These are phyloP conservation scores for Talaromyces nanjingensis DNA, from an alignment of 495 filamentous ascomycete species.

Conservation along the genomic window DNA sequence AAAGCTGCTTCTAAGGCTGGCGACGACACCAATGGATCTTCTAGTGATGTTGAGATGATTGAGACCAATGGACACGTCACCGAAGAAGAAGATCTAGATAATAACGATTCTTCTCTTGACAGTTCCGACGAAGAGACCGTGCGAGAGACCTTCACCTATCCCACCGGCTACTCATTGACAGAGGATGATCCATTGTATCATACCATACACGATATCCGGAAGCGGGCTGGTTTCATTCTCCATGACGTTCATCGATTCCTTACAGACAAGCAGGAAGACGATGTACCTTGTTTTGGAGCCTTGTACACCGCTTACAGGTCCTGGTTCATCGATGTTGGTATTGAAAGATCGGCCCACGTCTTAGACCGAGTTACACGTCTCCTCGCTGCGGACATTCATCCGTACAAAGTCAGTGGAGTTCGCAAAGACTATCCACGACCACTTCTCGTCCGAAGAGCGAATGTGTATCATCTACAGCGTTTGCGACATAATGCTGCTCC, in stretches of 20 bases:
- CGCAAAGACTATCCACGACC: slow-evolving; percentile 90
- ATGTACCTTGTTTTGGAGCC: slow-evolving; percentile 89
- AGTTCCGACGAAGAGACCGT: slow-evolving; percentile 78
- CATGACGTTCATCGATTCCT: slow-evolving; percentile 82
- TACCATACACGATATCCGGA: slow-evolving; percentile 71
- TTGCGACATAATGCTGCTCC: slow-evolving; percentile 87
- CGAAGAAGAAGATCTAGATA: slow-evolving; percentile 42
- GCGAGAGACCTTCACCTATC: slow-evolving; percentile 74
- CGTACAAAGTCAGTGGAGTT: slow-evolving; percentile 89
- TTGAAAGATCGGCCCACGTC: slow-evolving; percentile 89
- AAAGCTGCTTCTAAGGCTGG: slow-evolving; percentile 48
- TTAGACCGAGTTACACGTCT: slow-evolving; percentile 80
- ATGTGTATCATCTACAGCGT: slow-evolving; percentile 90
- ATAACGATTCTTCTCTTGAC: slow-evolving; percentile 53
- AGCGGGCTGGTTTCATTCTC: slow-evolving; percentile 69
- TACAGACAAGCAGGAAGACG: slow-evolving; percentile 79
- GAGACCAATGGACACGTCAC: slow-evolving; percentile 13
- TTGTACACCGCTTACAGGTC: slow-evolving; percentile 86
- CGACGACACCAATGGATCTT: slow-evolving; percentile 15
- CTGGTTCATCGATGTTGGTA: slow-evolving; percentile 98
- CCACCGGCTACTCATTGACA: slow-evolving; percentile 74
- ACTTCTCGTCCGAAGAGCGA: slow-evolving; percentile 78
- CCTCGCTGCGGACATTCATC: slow-evolving; percentile 73
- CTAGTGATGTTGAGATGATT: slow-evolving; percentile 36
- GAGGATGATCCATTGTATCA: slow-evolving; percentile 57